Base-by-base conservation (phyloP, 2,329 filamentous ascomycete genomes). In the Botrytis cinerea region DNA sequence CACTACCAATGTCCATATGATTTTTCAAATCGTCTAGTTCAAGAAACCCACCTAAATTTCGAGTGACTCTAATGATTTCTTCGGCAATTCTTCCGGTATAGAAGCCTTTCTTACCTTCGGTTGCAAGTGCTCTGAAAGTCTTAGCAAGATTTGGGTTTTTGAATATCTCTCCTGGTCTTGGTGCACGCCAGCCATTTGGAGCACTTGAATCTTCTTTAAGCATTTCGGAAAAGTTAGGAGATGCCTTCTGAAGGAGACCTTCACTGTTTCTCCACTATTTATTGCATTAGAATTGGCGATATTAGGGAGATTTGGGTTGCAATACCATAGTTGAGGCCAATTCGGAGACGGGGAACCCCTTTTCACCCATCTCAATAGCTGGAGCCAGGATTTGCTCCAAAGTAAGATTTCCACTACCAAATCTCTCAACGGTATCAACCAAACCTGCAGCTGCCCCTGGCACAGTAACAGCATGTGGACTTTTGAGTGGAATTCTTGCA, bases 391-490 rank as follows among this genome's bases (percentile, higher is more conserved):
- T 90, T 79, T 97, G 90, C 77, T 89, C 88, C 83, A 98, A 78
- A 14, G 86, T 89, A 22, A 98, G 79, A 80, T 92, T 97, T 3
- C 94, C 93, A 81, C 95, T 98, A 25, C 96, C 96, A 80, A 98
- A 97, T 71, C 89, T 90, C 82, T 95, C 91, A 1, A 98, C 87
- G 0, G 92, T 91, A 82, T 99, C 96, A 38, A 93, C 91, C 96
- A 96, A 99, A 0, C 95, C 96, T 0, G 94, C 96, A 0, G 96
- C 90, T 2, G 96, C 95, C 9, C 96, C 96, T 0, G 96, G 96
- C 0, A 96, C 91, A 1, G 95, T 97, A 1, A 94, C 93, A 16
- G 94, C 87, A 80, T 97, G 92, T 22, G 93, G 91, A 80, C 91
- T 95, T 48, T 84, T 83, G 84, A 92, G 89, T 25, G 95, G 94